Evolutionary conservation across 1,139 yeast species (phyloP).

Genomic region (Suhomyces ambrosiae): DNA sequence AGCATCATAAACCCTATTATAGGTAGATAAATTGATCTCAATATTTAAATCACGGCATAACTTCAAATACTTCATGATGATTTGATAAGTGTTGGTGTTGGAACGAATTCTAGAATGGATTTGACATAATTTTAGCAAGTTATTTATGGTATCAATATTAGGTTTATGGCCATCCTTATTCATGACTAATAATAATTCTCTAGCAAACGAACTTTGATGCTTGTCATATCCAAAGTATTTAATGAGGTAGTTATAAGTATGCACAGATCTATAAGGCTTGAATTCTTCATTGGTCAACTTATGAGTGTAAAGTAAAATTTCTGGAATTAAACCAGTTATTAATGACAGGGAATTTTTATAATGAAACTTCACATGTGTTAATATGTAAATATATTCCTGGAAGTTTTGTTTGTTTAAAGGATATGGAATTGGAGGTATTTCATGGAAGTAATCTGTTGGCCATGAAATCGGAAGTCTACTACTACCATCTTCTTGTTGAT

Average conservation of each 20-base stretch:
- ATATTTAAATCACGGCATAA: constrained; percentile 31
- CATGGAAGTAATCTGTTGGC: constrained; percentile 24
- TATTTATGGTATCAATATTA: constrained; percentile 44
- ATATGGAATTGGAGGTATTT: constrained; percentile 38
- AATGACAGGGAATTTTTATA: constrained; percentile 42
- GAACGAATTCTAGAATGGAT: constrained; percentile 40
- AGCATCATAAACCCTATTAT: constrained; percentile 42
- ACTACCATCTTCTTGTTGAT: constrained; percentile 10
- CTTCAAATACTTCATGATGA: constrained; percentile 35
- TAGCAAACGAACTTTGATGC: constrained; percentile 46
- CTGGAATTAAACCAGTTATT: constrained; percentile 40
- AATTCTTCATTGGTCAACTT: constrained; percentile 33
- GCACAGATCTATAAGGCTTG: constrained; percentile 34
- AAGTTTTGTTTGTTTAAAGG: constrained; percentile 34
- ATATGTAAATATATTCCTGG: constrained; percentile 37
- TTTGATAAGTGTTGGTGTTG: constrained; percentile 33
- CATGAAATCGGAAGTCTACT: constrained; percentile 6
- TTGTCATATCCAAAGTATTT: constrained; percentile 46
- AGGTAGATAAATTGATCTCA: constrained; percentile 40
- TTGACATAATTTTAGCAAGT: constrained; percentile 34
- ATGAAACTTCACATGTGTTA: constrained; percentile 39
- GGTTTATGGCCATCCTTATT: constrained; percentile 45
- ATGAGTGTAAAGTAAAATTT: constrained; percentile 44
- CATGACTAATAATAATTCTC: constrained; percentile 46
- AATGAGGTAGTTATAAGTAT: constrained; percentile 45